These are phyloP conservation scores for Hymenoscyphus salicellus DNA, from an alignment of 2,329 filamentous ascomycete species.

Conservation along the genomic window DNA sequence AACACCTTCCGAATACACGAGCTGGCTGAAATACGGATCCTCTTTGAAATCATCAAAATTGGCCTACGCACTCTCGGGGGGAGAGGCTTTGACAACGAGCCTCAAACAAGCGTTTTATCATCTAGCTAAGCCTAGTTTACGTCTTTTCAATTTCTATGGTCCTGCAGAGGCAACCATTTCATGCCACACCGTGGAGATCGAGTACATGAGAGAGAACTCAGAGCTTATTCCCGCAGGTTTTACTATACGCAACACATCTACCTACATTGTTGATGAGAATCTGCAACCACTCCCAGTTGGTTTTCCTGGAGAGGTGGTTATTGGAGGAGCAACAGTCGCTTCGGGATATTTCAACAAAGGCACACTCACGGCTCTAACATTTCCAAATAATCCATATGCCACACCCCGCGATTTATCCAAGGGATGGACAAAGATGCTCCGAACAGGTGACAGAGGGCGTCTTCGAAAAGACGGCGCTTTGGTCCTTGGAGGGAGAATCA, in stretches of 20 bases:
- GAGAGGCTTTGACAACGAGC: slow-evolving; percentile 3
- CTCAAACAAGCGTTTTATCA: background rate
- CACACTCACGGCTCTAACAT: slow-evolving; percentile 16
- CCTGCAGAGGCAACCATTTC: slow-evolving; percentile 11
- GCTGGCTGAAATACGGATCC: slow-evolving; percentile 5
- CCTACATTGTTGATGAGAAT: slow-evolving; percentile 42
- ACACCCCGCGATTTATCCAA: slow-evolving; percentile 1
- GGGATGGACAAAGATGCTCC: slow-evolving; percentile 23
- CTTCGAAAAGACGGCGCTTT: slow-evolving; percentile 32
- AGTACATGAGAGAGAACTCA: background rate
- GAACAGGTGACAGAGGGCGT: slow-evolving; percentile 36
- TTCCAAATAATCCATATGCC: slow-evolving; percentile 15
- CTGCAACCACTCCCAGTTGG: slow-evolving; percentile 39
- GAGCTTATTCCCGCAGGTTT: slow-evolving; percentile 8
- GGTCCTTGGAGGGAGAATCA: slow-evolving; percentile 34
- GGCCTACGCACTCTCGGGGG: slow-evolving; percentile 3
- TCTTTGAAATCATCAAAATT: background rate
- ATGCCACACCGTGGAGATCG: background rate
- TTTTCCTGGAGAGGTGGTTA: slow-evolving; percentile 42
- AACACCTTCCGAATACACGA: slow-evolving; percentile 11
- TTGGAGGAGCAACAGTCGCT: slow-evolving; percentile 37
- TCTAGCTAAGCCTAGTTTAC: background rate
- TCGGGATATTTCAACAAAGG: slow-evolving; percentile 36
- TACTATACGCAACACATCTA: slow-evolving; percentile 17
- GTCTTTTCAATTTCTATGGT: slow-evolving; percentile 17